A percentile compares a stretch with the other conserved stretches of the same genome.
Conservation (phyloP, 2,329 filamentous ascomycete genomes). For the Trichoderma koningii region DNA sequence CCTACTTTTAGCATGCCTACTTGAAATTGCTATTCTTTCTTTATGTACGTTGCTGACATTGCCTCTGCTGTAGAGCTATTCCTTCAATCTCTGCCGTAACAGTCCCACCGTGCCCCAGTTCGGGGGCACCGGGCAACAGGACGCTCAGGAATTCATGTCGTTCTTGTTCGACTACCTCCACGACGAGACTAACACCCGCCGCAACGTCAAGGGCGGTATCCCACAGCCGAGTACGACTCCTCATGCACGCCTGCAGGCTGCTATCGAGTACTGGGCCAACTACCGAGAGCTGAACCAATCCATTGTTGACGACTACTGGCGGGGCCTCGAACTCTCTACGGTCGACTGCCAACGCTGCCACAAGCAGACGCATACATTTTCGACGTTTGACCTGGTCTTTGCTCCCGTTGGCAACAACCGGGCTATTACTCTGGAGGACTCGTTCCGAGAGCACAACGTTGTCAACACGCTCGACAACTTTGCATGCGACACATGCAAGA, state of each 20-base stretch:
- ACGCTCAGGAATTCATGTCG: constrained; percentile 85
- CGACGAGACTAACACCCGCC: constrained; percentile 74
- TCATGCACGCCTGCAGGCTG: constrained; percentile 54
- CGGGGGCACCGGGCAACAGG: constrained; percentile 78
- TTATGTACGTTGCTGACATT: not conserved
- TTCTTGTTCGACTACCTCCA: constrained; percentile 81
- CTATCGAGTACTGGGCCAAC: constrained; percentile 71
- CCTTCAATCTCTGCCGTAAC: constrained; percentile 41
- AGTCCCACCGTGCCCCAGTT: constrained; percentile 50
- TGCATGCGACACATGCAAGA: constrained; percentile 74
- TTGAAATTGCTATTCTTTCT: not conserved
- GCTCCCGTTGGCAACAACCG: constrained; percentile 43
- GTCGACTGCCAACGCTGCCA: constrained; percentile 66
- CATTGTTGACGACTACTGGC: constrained; percentile 79
- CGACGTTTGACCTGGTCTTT: constrained; percentile 57
- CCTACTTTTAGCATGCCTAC: too few species aligned
- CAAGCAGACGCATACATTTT: constrained; percentile 50
- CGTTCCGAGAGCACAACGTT: constrained; percentile 68
- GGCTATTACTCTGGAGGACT: constrained; percentile 55
- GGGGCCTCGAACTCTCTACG: constrained; percentile 71
- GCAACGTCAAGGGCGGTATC: constrained; percentile 45
- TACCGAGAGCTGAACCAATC: constrained; percentile 71
- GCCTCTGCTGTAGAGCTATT: constrained; percentile 54
- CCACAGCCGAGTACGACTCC: constrained; percentile 40
- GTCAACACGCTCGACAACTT: constrained; percentile 69